phyloP scores from a whole-genome alignment of 129 eudicot genomes.

The Silybum marianum region DNA sequence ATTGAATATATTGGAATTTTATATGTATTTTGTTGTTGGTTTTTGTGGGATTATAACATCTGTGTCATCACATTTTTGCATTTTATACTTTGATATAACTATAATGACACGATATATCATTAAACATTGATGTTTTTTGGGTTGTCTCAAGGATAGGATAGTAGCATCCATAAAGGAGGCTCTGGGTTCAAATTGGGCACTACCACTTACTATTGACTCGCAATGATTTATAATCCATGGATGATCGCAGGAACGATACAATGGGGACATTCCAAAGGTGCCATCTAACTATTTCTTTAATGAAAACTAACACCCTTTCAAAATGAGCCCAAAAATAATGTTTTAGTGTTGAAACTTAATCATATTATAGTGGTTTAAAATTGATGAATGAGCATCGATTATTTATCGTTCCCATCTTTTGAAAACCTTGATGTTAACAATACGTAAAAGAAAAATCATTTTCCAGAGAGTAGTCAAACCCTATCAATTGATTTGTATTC shows the following conservation, averaged over 20 bases:
- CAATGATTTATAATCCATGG: not conserved
- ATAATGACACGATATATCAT: too few relatives aligned
- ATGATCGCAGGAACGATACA: not conserved
- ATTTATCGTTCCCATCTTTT: not conserved
- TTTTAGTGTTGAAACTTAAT: not conserved
- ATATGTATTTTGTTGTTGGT: too few relatives aligned
- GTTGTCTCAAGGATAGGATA: not conserved
- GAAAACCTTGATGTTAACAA: conserved; percentile 2
- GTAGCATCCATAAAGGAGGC: not conserved
- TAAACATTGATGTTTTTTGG: not conserved
- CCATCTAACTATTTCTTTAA: not conserved
- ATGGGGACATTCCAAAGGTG: not conserved
- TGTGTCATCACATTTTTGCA: too few relatives aligned
- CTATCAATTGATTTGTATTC: not conserved
- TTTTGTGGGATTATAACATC: too few relatives aligned
- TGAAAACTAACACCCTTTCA: not conserved
- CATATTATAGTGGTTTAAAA: not conserved
- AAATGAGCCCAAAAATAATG: not conserved
- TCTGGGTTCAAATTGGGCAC: not conserved
- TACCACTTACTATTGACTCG: not conserved
- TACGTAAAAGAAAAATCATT: not conserved
- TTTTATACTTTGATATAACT: too few relatives aligned
- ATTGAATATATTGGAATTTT: too few relatives aligned
- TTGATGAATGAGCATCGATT: not conserved
- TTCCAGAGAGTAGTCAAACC: not conserved